These are phyloP conservation scores for Malassezia brasiliensis DNA, from an alignment of 1,284 basidiomycete species.

Conservation along the genomic window DNA sequence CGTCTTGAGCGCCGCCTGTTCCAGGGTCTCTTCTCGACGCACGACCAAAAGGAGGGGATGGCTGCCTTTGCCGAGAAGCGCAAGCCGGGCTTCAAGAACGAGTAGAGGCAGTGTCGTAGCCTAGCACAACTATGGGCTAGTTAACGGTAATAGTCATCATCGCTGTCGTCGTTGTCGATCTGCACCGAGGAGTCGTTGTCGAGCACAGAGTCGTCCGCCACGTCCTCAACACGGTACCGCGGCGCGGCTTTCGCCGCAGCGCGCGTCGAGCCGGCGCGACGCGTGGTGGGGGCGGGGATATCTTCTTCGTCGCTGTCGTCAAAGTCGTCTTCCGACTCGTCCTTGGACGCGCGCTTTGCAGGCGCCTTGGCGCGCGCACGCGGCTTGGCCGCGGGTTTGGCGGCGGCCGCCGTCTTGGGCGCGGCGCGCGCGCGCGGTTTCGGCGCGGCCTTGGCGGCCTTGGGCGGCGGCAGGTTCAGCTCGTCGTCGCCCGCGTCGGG, in stretches of 20 bases:
- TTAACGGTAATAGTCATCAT: conserved; percentile 18
- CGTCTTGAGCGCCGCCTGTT: conserved; percentile 80
- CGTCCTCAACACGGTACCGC: conserved; percentile 3
- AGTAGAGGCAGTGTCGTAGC: conserved; percentile 16
- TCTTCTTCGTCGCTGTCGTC: conserved; percentile 9
- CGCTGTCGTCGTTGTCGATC: conserved; percentile 11
- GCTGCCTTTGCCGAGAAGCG: conserved; percentile 94
- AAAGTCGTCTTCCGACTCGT: conserved; percentile 2
- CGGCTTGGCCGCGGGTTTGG: conserved; percentile 3
- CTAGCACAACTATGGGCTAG: too few relatives aligned
- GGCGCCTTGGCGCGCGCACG: neutral
- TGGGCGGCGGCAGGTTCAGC: conserved; percentile 14
- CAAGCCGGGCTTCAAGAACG: conserved; percentile 51
- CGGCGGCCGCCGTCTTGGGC: conserved; percentile 8
- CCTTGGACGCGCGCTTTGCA: neutral
- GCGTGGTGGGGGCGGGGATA: conserved; percentile 1
- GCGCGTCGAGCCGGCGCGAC: conserved; percentile 10
- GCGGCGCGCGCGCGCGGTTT: conserved; percentile 5
- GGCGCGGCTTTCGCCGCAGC: conserved; percentile 10
- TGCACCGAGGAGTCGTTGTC: conserved; percentile 10
- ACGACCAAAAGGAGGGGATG: conserved; percentile 98
- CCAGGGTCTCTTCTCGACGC: conserved; percentile 84
- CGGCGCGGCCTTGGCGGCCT: conserved; percentile 11
- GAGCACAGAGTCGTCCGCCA: neutral
- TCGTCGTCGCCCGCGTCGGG: conserved; percentile 28